Percentiles rank a stretch among this genome's conserved stretches.
Evolutionary conservation across 345 rosid species (phyloP).

Genomic region (Hibiscus tridactylites): DNA sequence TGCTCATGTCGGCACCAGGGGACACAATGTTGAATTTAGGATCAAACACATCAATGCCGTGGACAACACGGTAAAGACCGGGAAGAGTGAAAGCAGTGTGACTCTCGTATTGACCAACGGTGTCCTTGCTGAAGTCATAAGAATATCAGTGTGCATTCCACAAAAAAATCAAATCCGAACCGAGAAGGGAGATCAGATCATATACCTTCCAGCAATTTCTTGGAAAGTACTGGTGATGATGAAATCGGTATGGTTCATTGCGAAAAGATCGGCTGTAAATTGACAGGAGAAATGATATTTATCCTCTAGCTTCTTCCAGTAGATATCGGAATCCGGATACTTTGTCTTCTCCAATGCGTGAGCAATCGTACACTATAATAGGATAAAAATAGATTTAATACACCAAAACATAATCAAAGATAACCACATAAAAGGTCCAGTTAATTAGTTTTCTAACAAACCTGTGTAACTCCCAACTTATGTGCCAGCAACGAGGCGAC

Average conservation of each 20-base stretch:
- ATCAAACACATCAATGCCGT: constrained; percentile 93
- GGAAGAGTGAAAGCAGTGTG: constrained; percentile 89
- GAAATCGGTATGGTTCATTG: constrained; percentile 96
- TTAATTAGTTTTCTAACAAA: constrained; percentile 13
- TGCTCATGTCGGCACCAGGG: constrained; percentile 64
- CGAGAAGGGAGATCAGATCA: background rate
- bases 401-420: background rate
- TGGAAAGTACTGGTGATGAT: constrained; percentile 99
- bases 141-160: background rate
- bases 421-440: background rate
- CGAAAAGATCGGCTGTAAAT: constrained; percentile 86
- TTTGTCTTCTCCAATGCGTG: constrained; percentile 95
- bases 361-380: constrained; percentile 80
- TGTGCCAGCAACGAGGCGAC: constrained; percentile 87
- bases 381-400: background rate
- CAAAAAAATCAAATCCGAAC: background rate
- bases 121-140: constrained; percentile 53
- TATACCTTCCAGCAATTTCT: constrained; percentile 91
- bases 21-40: constrained; percentile 88
- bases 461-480: constrained; percentile 91
- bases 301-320: constrained; percentile 87
- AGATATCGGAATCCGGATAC: constrained; percentile 89
- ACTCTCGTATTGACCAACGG: constrained; percentile 90
- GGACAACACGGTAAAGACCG: constrained; percentile 83
- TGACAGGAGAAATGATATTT: constrained; percentile 95